These are phyloP conservation scores for Zasmidium angulare DNA, from an alignment of 2,329 filamentous ascomycete species.

Conservation along the genomic window DNA sequence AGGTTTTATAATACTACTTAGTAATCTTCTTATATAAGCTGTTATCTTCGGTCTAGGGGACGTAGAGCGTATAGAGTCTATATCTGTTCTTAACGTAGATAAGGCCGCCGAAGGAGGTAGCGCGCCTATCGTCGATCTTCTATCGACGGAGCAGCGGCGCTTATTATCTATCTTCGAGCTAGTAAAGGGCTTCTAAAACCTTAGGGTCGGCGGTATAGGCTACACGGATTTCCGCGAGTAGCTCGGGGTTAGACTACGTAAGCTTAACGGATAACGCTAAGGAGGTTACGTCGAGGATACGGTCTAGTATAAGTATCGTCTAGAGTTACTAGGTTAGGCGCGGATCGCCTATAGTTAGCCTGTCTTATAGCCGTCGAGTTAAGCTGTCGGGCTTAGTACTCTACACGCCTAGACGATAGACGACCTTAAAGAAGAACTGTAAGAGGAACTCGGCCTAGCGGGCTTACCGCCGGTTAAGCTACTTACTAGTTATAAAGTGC, in stretches of 20 bases:
- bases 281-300: background rate
- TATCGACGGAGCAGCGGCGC: too few species aligned
- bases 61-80: background rate
- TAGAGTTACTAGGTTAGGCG: background rate
- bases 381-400: background rate
- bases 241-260: background rate
- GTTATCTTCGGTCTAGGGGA: too few species aligned
- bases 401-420: constrained; percentile 17
- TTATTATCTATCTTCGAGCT: too few species aligned
- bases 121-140: too few species aligned
- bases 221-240: background rate
- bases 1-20: background rate
- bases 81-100: background rate
- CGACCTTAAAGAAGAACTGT: background rate
- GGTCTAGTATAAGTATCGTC: background rate
- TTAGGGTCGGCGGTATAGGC: background rate
- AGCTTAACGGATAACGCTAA: background rate
- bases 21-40: background rate
- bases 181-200: background rate
- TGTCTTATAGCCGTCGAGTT: background rate
- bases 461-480: constrained; percentile 30
- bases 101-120: too few species aligned
- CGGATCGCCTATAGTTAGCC: background rate
- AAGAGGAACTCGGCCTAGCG: constrained; percentile 25
- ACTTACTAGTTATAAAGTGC: constrained; percentile 26